Evolutionary conservation across 345 rosid species (phyloP).

Genomic region (Eucalyptus virginea): DNA sequence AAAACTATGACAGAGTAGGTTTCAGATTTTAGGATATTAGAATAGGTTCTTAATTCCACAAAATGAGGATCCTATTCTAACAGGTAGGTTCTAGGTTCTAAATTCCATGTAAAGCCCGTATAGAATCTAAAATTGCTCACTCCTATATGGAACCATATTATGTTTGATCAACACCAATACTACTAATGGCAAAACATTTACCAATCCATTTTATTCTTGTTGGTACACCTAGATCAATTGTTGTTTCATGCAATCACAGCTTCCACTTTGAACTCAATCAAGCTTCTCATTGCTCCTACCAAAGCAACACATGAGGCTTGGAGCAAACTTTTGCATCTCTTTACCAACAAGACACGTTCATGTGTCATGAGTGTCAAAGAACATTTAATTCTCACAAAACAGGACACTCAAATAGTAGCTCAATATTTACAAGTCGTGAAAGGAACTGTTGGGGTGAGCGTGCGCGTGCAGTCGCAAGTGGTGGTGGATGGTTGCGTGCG

Average conservation of each 20-base stretch:
- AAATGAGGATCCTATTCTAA: no score
- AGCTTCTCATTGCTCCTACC: neutral
- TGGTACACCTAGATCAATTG: neutral
- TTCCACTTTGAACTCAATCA: neutral
- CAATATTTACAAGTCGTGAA: neutral
- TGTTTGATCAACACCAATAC: neutral
- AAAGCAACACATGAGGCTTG: neutral
- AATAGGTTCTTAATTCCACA: no score
- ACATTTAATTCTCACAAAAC: neutral
- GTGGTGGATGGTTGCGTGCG: neutral
- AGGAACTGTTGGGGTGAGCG: neutral
- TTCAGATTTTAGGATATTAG: no score
- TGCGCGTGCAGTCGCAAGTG: no score
- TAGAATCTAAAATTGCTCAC: accelerated
- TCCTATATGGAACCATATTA: neutral
- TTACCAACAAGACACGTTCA: neutral
- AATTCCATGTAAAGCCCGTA: no score
- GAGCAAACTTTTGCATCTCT: neutral
- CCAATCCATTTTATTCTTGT: neutral
- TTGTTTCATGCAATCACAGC: neutral
- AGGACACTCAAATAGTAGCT: neutral
- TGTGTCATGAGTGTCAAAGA: neutral
- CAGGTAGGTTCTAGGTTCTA: accelerated
- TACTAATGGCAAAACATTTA: neutral
- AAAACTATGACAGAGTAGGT: no score